Evolutionary conservation across 305 asterid species (phyloP).

Genomic region (Fraxinus xanthoxyloides): DNA sequence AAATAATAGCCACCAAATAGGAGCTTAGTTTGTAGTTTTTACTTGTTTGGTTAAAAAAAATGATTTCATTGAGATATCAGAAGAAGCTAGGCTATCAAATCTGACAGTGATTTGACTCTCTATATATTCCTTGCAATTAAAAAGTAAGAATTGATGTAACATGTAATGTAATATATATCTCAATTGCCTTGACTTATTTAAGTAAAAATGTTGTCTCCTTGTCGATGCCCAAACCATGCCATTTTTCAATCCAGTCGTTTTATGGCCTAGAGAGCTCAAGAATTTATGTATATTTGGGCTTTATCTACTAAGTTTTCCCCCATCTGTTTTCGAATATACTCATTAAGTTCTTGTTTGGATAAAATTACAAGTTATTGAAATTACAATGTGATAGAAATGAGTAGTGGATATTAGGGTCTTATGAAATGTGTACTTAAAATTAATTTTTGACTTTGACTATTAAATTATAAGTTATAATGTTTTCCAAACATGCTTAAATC

Average conservation of each 20-base stretch:
- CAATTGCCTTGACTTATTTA: neutral
- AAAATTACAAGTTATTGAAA: neutral
- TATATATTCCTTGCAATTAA: neutral
- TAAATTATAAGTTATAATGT: no score
- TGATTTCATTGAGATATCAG: neutral
- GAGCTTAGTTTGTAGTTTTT: neutral
- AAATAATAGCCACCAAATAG: no score
- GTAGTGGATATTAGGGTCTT: no score
- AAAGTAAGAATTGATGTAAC: neutral
- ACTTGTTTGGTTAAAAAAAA: neutral
- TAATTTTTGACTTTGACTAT: no score
- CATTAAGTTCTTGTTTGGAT: neutral
- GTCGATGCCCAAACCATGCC: neutral
- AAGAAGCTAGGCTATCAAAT: neutral
- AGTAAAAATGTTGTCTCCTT: neutral
- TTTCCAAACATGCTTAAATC: neutral
- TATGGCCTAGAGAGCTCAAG: neutral
- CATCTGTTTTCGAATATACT: neutral
- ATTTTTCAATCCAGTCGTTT: neutral
- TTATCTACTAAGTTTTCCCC: neutral
- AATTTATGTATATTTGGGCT: neutral
- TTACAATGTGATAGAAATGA: neutral
- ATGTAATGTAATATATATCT: neutral
- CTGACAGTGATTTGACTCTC: neutral
- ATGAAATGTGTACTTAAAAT: no score